Conservation (phyloP, 495 filamentous ascomycete species). For the Talaromyces nanjingensis region DNA sequence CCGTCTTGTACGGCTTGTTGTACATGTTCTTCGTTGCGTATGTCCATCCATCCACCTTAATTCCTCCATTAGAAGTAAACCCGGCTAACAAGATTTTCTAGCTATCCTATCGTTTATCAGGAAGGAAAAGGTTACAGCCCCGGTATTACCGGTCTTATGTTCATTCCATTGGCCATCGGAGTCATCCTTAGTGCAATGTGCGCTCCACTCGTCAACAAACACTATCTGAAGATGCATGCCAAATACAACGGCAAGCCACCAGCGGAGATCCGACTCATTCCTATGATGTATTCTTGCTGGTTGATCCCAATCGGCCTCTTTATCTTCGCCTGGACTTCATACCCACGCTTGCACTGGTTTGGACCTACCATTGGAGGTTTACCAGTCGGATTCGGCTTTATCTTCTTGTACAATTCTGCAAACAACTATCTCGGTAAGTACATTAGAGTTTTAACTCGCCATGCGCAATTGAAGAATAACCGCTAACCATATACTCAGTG, state of each 20-base stretch:
- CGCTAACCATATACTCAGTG: conserved; percentile 35
- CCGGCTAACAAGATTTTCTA: conserved; percentile 18
- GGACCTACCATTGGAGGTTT: conserved; percentile 67
- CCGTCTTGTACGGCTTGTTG: conserved; percentile 66
- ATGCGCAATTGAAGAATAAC: neutral
- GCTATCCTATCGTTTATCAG: conserved; percentile 74
- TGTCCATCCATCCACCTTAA: conserved; percentile 11
- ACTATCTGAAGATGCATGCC: conserved; percentile 57
- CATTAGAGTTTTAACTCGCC: neutral
- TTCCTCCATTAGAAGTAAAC: neutral
- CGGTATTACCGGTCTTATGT: conserved; percentile 71
- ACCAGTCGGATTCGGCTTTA: conserved; percentile 77
- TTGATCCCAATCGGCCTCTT: conserved; percentile 69
- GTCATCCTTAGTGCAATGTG: conserved; percentile 58
- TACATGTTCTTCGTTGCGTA: conserved; percentile 78
- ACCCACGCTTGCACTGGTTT: conserved; percentile 56
- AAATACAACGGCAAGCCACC: conserved; percentile 63
- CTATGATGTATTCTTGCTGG: conserved; percentile 84
- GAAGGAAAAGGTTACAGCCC: conserved; percentile 65
- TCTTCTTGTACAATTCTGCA: conserved; percentile 78
- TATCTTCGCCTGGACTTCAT: conserved; percentile 81
- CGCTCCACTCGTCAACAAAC: conserved; percentile 65
- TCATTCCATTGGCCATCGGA: conserved; percentile 66
- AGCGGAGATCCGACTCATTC: conserved; percentile 68
- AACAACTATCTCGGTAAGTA: conserved; percentile 64